Base-by-base conservation (phyloP, 441 rosid species). In the Euphorbia celastroides region DNA sequence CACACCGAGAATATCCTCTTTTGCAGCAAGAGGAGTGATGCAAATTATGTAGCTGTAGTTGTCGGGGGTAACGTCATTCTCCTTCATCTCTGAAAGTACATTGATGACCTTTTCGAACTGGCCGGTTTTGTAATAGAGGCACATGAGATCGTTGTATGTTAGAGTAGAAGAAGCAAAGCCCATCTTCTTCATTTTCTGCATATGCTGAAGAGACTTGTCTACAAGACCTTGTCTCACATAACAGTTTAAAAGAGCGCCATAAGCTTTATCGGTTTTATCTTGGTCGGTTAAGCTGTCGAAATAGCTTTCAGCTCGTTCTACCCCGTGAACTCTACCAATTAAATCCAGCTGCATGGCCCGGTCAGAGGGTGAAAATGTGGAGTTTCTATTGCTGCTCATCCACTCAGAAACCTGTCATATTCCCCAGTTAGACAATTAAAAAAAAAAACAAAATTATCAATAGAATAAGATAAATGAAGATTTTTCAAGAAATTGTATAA, bases 191-290 rank as follows among this genome's bases (percentile, higher is more conserved):
- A 84, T 82, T 67, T 80, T 74, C 66, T 65, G 75, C 79, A 77
- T 20, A 26, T 22, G 79, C 25, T 79, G 57, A 34, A 82, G 75
- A 9, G 88, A 75, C 61, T 84, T 75, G 20, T 79, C 81, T 7
- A 80, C 48, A 55, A 75, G 80, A 34, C 84, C 75, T 42, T 70
- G 75, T 52, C 79, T 68, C 64, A 67, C 78, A 74, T 77, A 84
- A 67, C 88, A 84, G 71, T 77, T 75, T 38, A 84, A 73, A 64
- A 80, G 88, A 74, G 88, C 81, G 19, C 88, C 84, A 69, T 80
- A 82, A 19, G 72, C 62, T 69, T 84, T 75, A 55, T 70, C 77
- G 26, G 32, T 28, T 80, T 72, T 78, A 57, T 77, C 80, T 66
- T 70, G 46, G 16, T 75, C 82, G 25, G 46, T 62, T 66, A 82